phyloP scores from a whole-genome alignment of 352 stramenopile species.

The Phytophthora lateralis region DNA sequence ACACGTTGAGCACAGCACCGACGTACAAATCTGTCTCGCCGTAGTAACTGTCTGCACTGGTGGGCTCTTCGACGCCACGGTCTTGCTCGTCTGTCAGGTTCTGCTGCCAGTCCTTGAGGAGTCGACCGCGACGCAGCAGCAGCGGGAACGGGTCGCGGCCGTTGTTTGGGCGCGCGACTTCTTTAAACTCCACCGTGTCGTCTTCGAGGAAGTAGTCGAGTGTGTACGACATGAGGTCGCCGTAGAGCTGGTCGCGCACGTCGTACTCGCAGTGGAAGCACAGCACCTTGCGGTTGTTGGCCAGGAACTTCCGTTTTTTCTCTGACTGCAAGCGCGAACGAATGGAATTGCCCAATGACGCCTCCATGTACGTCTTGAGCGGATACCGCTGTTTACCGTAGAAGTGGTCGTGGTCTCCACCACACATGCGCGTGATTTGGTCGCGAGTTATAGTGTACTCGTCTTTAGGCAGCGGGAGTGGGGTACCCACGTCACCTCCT shows the following conservation, averaged over 20 bases:
- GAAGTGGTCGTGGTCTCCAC: constrained; percentile 70
- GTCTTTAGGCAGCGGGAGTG: constrained; percentile 78
- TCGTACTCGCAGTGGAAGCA: constrained; percentile 90
- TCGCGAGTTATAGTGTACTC: constrained; percentile 81
- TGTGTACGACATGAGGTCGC: constrained; percentile 79
- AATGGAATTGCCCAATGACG: constrained; percentile 74
- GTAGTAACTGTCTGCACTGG: constrained; percentile 68
- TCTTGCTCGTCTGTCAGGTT: constrained; percentile 75
- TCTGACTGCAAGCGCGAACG: constrained; percentile 66
- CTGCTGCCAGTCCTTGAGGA: constrained; percentile 76
- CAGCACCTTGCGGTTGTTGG: constrained; percentile 87
- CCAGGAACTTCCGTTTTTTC: constrained; percentile 88
- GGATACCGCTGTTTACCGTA: constrained; percentile 81
- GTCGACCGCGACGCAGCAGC: constrained; percentile 62
- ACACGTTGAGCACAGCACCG: constrained; percentile 72
- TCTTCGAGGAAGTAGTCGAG: constrained; percentile 91
- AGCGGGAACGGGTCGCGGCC: constrained; percentile 82
- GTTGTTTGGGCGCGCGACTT: constrained; percentile 80
- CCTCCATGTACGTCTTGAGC: constrained; percentile 89
- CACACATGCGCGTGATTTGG: constrained; percentile 78
- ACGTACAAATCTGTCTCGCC: constrained; percentile 71
- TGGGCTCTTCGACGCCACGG: constrained; percentile 76
- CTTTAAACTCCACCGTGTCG: constrained; percentile 90
- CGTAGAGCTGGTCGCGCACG: constrained; percentile 76
- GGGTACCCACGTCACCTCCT: constrained; percentile 45